Base-by-base conservation (phyloP, 140 eudicot genomes). In the Ambrosia hybrid region DNA sequence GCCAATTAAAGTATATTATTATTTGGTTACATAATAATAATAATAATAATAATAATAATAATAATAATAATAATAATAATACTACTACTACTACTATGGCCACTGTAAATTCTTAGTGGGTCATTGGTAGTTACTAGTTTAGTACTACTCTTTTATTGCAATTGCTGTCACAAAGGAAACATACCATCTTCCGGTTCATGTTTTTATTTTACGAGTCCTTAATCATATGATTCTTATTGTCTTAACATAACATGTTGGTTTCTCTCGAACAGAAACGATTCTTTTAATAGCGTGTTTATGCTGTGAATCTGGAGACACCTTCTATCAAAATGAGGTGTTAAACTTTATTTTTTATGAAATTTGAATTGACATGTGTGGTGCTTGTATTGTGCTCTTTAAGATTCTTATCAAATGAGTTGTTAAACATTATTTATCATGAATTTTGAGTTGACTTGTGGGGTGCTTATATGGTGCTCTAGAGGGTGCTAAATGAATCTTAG, bases 321-420 rank as follows among this genome's bases (percentile, higher is more conserved):
- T 63, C 26, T 62, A 59, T 60, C 57, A 70, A 69, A 38, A 61
- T 77, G 80, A 76, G 75, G 62, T 76, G 80, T 46, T 52, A 37
- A 21, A 74, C 64, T 36, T 51, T 73, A 48, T 66, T 41, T 67
- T 60, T 15, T 21, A 76, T 68, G 14, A 61, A 60, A 2, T 39
- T 38, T 61, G 70, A 65, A 57, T 77, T 77, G 76, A 77, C 49
- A 11, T 77, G 81, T 77, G 67, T 57, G 77, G 81, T 79, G 75
- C 59, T 38, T 21, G 39, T 72, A 72, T 72, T 57, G 14, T 62
- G 30, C 30, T 21, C 73, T 78, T 55, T 56, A 71, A 41, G 62
- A 14, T 71, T 64, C 76, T 55, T 60, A 58, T 48, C 48, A 76
- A 21, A 37, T 69, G 80, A 57, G 75, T 39, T 58, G 80, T 46